Percentiles rank a stretch among this genome's conserved stretches.
These are phyloP conservation scores for Nemania abortiva DNA, from an alignment of 2,329 filamentous ascomycete species.

Conservation along the genomic window DNA sequence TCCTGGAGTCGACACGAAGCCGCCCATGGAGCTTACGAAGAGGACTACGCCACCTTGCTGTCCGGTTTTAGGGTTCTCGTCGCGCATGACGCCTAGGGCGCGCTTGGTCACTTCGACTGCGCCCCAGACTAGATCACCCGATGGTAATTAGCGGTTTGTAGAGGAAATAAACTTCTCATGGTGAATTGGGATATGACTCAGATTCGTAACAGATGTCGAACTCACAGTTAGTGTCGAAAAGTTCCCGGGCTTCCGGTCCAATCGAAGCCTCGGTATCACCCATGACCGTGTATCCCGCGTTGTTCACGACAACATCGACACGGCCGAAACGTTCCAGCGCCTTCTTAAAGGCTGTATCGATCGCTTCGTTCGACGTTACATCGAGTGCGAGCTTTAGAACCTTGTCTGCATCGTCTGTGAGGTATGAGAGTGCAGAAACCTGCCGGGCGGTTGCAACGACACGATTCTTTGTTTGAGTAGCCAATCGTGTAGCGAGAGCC, in stretches of 20 bases:
- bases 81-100: constrained; percentile 55
- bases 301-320: constrained; percentile 51
- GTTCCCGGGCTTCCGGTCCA: constrained; percentile 48
- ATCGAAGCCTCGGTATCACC: constrained; percentile 51
- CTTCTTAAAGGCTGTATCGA: constrained; percentile 53
- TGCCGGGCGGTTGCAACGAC: constrained; percentile 55
- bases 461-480: constrained; percentile 41
- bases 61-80: constrained; percentile 45
- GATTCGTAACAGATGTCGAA: not conserved
- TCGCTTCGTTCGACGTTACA: constrained; percentile 56
- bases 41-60: constrained; percentile 63
- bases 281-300: constrained; percentile 50
- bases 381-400: constrained; percentile 62
- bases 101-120: constrained; percentile 55
- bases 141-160: not conserved
- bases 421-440: constrained; percentile 55
- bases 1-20: constrained; percentile 49
- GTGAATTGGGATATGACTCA: no score
- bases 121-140: constrained; percentile 52
- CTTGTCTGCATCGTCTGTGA: constrained; percentile 53
- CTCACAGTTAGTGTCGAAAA: constrained; percentile 57
- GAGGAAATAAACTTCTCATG: not conserved
- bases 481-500: constrained; percentile 43
- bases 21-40: constrained; percentile 67
- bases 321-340: constrained; percentile 53